Conservation (phyloP, 2,329 filamentous ascomycete species). For the Emmonsiellopsis sp. region DNA sequence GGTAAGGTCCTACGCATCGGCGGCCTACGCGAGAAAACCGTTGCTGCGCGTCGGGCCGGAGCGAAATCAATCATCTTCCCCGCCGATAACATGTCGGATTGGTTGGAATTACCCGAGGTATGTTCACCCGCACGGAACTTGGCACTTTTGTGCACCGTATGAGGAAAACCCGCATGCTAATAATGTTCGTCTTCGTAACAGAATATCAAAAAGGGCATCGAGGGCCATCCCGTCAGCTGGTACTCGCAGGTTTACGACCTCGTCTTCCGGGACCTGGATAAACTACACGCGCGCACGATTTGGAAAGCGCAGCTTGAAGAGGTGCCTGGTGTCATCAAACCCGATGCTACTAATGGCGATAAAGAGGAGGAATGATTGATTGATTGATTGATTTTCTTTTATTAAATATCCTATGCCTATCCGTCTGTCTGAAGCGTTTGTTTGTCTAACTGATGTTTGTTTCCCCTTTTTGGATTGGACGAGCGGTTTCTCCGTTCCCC, state of each 20-base stretch:
- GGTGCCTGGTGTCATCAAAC: slow-evolving; percentile 33
- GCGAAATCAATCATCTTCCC: slow-evolving; percentile 94
- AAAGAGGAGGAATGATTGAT: neutral
- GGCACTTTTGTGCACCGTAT: no score
- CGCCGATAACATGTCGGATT: slow-evolving; percentile 89
- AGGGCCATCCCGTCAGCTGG: slow-evolving; percentile 86
- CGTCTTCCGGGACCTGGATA: slow-evolving; percentile 76
- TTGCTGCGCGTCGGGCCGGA: slow-evolving; percentile 83
- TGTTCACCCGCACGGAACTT: slow-evolving; percentile 28
- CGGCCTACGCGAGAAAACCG: slow-evolving; percentile 91
- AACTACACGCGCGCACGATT: slow-evolving; percentile 58
- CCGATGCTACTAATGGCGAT: slow-evolving; percentile 19
- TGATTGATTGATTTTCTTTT: neutral
- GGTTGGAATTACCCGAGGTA: slow-evolving; percentile 94
- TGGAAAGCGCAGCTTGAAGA: slow-evolving; percentile 58
- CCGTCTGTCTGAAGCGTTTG: neutral
- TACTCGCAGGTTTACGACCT: slow-evolving; percentile 89
- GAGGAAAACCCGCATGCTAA: slow-evolving; percentile 13
- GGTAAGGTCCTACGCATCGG: slow-evolving; percentile 95
- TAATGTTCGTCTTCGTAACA: slow-evolving; percentile 30
- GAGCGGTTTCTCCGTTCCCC: neutral
- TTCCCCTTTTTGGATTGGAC: neutral
- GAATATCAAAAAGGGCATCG: slow-evolving; percentile 97
- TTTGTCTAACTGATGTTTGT: neutral
- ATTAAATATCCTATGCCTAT: neutral